Evolutionary conservation across 2,329 filamentous ascomycete species (phyloP).

Genomic region (Neonectria neomacrospora): DNA sequence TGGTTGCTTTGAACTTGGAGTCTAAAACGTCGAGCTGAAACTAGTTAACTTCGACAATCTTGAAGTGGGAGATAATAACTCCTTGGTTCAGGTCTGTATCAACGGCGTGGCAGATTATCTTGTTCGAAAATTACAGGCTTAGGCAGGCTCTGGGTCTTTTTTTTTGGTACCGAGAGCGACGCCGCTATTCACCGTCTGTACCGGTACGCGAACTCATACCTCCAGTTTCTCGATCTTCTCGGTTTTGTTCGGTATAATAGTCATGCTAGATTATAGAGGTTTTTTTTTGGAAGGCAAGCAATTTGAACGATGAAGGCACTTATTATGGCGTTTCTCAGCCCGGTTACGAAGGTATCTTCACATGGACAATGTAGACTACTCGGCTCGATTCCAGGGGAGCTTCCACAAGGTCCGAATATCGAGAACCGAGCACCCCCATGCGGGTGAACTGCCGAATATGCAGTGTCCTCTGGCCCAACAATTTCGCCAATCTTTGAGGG

Average conservation of each 20-base stretch:
- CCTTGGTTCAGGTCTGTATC: neutral
- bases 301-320: neutral
- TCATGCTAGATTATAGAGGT: neutral
- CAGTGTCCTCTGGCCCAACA: neutral
- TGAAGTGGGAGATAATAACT: neutral
- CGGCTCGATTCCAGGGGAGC: neutral
- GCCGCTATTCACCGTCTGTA: conserved; percentile 37
- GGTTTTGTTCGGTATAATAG: conserved; percentile 2
- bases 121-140: neutral
- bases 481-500: too few relatives aligned
- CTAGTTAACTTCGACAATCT: neutral
- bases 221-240: conserved; percentile 24
- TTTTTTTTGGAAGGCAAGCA: too few relatives aligned
- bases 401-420: neutral
- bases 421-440: too few relatives aligned
- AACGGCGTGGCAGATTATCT: neutral
- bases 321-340: neutral
- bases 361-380: neutral
- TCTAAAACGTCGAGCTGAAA: neutral
- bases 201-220: conserved; percentile 40
- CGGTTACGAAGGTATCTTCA: neutral
- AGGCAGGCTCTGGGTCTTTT: neutral
- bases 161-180: conserved; percentile 11
- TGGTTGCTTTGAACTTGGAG: neutral
- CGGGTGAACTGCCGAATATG: neutral